phyloP scores from a whole-genome alignment of 202 grass and related monocot species.

The Carex sylvatica region DNA sequence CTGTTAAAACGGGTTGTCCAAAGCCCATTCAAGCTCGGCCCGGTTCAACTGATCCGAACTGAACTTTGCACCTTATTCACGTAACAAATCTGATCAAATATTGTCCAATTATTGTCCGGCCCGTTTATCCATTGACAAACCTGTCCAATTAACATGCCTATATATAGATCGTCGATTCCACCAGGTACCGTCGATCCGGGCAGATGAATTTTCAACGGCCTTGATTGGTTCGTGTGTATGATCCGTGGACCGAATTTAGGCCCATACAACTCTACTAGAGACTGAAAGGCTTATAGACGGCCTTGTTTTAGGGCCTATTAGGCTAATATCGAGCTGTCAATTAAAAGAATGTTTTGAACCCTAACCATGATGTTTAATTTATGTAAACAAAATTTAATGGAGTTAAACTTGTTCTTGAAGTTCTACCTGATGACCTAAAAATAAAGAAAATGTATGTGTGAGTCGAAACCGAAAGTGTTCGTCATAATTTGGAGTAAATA shows the following conservation, averaged over 20 bases:
- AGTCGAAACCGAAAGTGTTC: background rate
- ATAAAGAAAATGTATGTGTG: background rate
- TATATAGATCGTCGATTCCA: constrained; percentile 2
- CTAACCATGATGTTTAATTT: background rate
- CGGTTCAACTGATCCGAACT: too few species aligned
- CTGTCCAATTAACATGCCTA: too few species aligned
- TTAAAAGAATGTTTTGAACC: background rate
- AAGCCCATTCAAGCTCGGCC: too few species aligned
- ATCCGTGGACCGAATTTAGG: background rate
- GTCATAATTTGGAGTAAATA: background rate
- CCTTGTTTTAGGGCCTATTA: background rate
- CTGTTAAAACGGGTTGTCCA: too few species aligned
- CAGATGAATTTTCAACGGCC: background rate
- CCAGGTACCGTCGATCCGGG: background rate
- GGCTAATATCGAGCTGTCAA: background rate
- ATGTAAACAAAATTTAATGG: background rate
- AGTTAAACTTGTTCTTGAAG: background rate
- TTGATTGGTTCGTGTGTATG: background rate
- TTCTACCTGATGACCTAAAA: background rate
- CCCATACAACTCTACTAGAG: background rate
- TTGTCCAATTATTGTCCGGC: too few species aligned
- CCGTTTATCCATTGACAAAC: too few species aligned
- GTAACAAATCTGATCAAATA: too few species aligned
- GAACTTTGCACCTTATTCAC: too few species aligned
- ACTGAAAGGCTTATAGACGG: background rate